Conservation (phyloP, 2,329 filamentous ascomycete genomes). For the Stachybotrys echinatus region DNA sequence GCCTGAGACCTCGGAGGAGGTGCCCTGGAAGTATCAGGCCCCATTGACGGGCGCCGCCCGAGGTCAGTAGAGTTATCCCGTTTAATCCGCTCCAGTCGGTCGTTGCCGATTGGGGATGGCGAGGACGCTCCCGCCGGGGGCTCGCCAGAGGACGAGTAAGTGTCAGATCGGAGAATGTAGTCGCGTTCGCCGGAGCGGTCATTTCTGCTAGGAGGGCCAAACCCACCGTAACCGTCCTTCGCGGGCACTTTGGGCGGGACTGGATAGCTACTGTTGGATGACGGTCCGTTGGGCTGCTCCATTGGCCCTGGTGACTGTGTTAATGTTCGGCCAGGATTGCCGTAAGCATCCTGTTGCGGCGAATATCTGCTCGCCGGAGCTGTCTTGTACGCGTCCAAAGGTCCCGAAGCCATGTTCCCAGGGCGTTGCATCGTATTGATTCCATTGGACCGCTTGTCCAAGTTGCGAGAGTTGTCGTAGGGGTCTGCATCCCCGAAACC, state of each 20-base stretch:
- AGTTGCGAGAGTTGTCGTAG: conserved; percentile 3
- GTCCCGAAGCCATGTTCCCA: conserved; percentile 61
- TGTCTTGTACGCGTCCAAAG: conserved; percentile 50
- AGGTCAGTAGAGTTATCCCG: conserved; percentile 17
- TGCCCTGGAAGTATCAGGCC: conserved; percentile 43
- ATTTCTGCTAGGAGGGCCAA: conserved; percentile 39
- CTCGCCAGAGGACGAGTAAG: conserved; percentile 35
- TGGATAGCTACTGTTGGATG: conserved; percentile 18
- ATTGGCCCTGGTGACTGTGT: conserved; percentile 3
- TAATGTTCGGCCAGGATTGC: neutral
- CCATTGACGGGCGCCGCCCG: conserved; percentile 35
- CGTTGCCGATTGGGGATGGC: conserved; percentile 31
- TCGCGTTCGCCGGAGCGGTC: conserved; percentile 29
- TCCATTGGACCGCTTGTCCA: conserved; percentile 9
- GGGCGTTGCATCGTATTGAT: conserved; percentile 52
- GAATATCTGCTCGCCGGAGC: conserved; percentile 13
- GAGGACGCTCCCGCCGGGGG: conserved; percentile 39
- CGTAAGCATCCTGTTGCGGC: neutral
- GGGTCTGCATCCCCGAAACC: conserved; percentile 34
- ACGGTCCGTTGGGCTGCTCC: conserved; percentile 2
- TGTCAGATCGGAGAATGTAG: conserved; percentile 36
- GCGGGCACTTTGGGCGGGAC: conserved; percentile 34
- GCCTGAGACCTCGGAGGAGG: conserved; percentile 47
- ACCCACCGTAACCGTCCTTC: conserved; percentile 54
- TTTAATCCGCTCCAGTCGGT: conserved; percentile 30